These are phyloP conservation scores for Globisporangium okanoganense DNA, from an alignment of 352 stramenopile genomes.

Conservation along the genomic window DNA sequence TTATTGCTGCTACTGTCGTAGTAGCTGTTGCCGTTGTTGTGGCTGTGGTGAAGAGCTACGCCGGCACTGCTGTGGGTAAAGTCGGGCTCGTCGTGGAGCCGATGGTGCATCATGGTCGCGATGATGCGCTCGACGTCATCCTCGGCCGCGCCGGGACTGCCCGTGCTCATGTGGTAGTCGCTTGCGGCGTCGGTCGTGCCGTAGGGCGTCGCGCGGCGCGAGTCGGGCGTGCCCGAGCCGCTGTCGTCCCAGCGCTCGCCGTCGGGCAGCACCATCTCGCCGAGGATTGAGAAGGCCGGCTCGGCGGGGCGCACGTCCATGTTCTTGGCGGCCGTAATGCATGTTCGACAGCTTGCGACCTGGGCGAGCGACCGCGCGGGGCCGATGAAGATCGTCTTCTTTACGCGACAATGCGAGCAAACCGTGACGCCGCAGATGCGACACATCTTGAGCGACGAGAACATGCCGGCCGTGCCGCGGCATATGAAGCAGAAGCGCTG, in stretches of 20 bases:
- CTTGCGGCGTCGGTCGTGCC: neutral
- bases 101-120: slow-evolving; percentile 7
- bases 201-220: neutral
- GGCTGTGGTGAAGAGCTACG: neutral
- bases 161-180: slow-evolving; percentile 13
- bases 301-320: slow-evolving; percentile 25
- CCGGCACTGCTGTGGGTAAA: neutral
- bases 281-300: slow-evolving; percentile 24
- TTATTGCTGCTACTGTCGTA: neutral
- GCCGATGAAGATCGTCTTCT: slow-evolving; percentile 44
- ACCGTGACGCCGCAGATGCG: slow-evolving; percentile 38
- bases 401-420: slow-evolving; percentile 40
- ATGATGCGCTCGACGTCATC: slow-evolving; percentile 17
- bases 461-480: slow-evolving; percentile 9
- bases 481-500: slow-evolving; percentile 21
- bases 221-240: slow-evolving; percentile 2
- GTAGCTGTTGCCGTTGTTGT: neutral
- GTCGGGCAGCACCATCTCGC: slow-evolving; percentile 3
- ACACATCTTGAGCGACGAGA: slow-evolving; percentile 24
- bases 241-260: slow-evolving; percentile 4
- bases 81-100: neutral
- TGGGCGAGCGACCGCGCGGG: neutral
- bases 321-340: slow-evolving; percentile 13
- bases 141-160: slow-evolving; percentile 6
- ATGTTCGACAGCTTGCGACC: neutral